phyloP scores from a whole-genome alignment of 2,329 filamentous ascomycete genomes.

The Nemania abortiva region DNA sequence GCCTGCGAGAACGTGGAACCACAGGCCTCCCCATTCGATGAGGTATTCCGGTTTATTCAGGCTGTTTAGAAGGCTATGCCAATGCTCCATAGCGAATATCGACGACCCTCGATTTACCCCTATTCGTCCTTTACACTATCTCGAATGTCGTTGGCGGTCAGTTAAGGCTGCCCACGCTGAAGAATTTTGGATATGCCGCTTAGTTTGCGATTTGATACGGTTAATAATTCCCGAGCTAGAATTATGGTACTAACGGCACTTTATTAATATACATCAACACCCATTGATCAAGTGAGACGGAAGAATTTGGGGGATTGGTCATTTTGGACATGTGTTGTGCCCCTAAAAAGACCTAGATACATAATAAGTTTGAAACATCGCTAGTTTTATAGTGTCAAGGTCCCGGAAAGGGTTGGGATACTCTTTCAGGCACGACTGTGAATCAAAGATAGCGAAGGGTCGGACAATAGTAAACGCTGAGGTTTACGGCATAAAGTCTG shows the following conservation, averaged over 20 bases:
- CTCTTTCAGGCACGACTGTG: background rate
- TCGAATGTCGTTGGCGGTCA: background rate
- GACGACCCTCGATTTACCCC: background rate
- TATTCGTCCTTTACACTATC: background rate
- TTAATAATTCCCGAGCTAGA: background rate
- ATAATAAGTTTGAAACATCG: background rate
- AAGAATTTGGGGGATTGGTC: background rate
- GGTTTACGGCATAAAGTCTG: background rate
- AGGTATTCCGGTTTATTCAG: slow-evolving; percentile 6
- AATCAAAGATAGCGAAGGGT: background rate
- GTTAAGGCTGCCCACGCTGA: background rate
- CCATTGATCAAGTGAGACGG: background rate
- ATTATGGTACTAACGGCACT: background rate
- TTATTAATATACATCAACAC: too few relatives aligned
- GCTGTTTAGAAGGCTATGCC: background rate
- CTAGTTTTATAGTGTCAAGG: background rate
- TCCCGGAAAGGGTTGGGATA: background rate
- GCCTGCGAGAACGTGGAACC: slow-evolving; percentile 6
- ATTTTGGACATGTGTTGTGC: background rate
- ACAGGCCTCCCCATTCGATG: background rate
- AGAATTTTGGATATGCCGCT: background rate
- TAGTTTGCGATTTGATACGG: background rate
- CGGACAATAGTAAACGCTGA: background rate
- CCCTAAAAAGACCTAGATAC: background rate
- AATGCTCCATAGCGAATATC: slow-evolving; percentile 5